Evolutionary conservation across 257 asterid species (phyloP).

Genomic region (Linaria vulgaris): DNA sequence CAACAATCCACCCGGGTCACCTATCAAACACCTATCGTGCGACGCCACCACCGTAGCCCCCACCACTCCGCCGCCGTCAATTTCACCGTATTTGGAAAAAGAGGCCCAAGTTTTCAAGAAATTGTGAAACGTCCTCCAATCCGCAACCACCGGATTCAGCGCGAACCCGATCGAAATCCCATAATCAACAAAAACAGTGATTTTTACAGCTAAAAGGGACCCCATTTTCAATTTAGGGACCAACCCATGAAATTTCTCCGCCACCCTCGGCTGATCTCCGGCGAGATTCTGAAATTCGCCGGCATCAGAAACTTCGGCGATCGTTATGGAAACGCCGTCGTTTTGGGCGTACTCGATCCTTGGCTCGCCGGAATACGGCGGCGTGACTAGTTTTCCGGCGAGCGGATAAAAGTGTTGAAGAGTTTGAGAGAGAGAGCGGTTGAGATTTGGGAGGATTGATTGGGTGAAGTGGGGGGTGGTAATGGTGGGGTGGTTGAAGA

Average conservation of each 20-base stretch:
- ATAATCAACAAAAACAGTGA: conserved; percentile 41
- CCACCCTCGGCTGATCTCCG: conserved; percentile 28
- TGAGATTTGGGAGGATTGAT: conserved; percentile 36
- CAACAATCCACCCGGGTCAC: conserved; percentile 31
- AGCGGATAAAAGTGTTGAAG: conserved; percentile 44
- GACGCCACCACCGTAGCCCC: too few relatives aligned
- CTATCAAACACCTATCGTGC: conserved; percentile 38
- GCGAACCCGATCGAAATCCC: conserved; percentile 59
- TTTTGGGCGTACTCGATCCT: conserved; percentile 23
- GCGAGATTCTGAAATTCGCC: conserved; percentile 31
- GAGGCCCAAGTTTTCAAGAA: conserved; percentile 45
- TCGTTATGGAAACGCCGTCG: conserved; percentile 34
- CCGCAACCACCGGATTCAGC: conserved; percentile 48
- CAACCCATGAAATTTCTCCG: conserved; percentile 25
- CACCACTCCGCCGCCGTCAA: not conserved
- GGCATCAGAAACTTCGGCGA: conserved; percentile 33
- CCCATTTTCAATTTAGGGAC: conserved; percentile 30
- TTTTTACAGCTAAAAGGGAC: conserved; percentile 41
- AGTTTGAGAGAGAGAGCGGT: conserved; percentile 36
- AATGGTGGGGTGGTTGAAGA: conserved; percentile 32
- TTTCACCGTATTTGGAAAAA: conserved; percentile 11
- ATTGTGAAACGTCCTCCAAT: conserved; percentile 55
- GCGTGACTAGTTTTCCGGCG: conserved; percentile 39
- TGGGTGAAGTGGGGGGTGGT: conserved; percentile 31
- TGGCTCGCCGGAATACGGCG: conserved; percentile 32